Conservation (phyloP, 495 filamentous ascomycete genomes). For the Schizothecium vesticola region DNA sequence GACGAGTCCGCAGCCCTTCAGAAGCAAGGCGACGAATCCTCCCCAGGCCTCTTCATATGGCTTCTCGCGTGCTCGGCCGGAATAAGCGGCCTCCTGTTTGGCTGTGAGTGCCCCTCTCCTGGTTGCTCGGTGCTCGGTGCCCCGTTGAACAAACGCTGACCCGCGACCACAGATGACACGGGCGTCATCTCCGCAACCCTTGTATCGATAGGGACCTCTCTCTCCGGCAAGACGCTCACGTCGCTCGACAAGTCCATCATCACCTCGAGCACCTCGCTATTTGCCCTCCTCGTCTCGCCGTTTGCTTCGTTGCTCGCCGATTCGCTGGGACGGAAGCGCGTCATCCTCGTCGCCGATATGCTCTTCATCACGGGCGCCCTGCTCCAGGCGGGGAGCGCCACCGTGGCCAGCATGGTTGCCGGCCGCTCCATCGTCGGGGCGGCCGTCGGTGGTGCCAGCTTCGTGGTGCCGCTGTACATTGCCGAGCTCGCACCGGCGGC, state of each 20-base stretch:
- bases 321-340: conserved; percentile 61
- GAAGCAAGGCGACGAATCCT: conserved; percentile 8
- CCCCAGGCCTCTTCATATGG: conserved; percentile 56
- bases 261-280: conserved; percentile 74
- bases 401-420: conserved; percentile 66
- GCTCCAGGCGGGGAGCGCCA: conserved; percentile 58
- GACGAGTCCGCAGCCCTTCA: conserved; percentile 1
- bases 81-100: conserved; percentile 81
- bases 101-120: conserved; percentile 58
- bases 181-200: conserved; percentile 87
- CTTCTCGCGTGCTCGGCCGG: conserved; percentile 72
- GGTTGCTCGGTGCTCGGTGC: background rate
- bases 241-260: conserved; percentile 79
- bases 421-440: conserved; percentile 75
- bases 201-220: conserved; percentile 68
- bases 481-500: conserved; percentile 75
- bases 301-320: conserved; percentile 73
- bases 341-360: conserved; percentile 73
- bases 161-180: conserved; percentile 57
- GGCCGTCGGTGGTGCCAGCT: conserved; percentile 76
- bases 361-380: conserved; percentile 74
- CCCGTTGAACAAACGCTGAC: background rate
- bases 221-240: conserved; percentile 61
- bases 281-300: conserved; percentile 73
- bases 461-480: conserved; percentile 81